Conservation (phyloP, 805 yeast genomes). For the Candida loeiensis region DNA sequence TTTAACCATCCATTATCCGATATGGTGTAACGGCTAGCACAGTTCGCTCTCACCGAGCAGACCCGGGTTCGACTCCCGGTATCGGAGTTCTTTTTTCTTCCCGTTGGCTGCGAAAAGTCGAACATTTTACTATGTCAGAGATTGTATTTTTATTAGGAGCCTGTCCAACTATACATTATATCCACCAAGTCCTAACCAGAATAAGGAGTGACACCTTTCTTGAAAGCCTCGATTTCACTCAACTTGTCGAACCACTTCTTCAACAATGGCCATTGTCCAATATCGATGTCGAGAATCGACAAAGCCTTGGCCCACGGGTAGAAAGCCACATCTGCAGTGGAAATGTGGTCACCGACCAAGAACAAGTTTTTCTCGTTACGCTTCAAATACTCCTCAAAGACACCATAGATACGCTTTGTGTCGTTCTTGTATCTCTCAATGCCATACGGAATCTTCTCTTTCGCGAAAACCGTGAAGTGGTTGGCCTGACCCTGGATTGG, state of each 20-base stretch:
- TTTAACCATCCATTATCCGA: no score
- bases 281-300: slow-evolving; percentile 23
- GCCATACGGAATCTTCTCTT: slow-evolving; percentile 53
- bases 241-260: slow-evolving; percentile 39
- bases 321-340: slow-evolving; percentile 56
- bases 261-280: slow-evolving; percentile 37
- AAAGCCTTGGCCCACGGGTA: slow-evolving; percentile 43
- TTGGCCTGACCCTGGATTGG: slow-evolving; percentile 63
- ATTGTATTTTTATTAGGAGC: no score
- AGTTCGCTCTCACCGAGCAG: slow-evolving; percentile 83
- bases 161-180: no score
- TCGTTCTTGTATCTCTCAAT: slow-evolving; percentile 50
- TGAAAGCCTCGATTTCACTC: slow-evolving; percentile 30
- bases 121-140: no score
- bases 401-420: slow-evolving; percentile 51
- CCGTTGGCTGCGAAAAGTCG: not conserved
- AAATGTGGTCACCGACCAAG: slow-evolving; percentile 56
- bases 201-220: slow-evolving; percentile 12
- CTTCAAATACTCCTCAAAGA: slow-evolving; percentile 48
- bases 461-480: slow-evolving; percentile 44
- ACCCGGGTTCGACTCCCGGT: slow-evolving; percentile 88
- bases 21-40: slow-evolving; percentile 81
- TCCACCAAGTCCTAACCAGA: no score
- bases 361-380: slow-evolving; percentile 39
- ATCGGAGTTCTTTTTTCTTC: slow-evolving; percentile 49